phyloP scores from a whole-genome alignment of 441 rosid genomes.

The Melastoma candidum region DNA sequence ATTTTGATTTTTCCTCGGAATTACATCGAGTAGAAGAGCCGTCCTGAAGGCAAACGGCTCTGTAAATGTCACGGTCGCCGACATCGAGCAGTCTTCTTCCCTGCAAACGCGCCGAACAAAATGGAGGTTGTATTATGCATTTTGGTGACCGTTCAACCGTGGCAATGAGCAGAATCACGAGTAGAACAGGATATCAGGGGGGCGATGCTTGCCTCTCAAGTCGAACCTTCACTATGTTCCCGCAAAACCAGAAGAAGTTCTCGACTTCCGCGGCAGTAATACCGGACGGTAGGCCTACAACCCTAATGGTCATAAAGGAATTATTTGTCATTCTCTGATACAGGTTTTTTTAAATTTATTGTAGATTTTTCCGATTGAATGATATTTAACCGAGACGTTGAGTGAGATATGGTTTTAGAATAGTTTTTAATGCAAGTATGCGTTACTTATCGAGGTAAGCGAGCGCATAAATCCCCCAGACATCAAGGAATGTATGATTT shows the following conservation, averaged over 20 bases:
- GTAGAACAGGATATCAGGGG: not conserved
- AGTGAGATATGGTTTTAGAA: constrained; percentile 1
- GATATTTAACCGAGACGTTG: not conserved
- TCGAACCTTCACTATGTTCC: constrained; percentile 23
- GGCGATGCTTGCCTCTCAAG: constrained; percentile 18
- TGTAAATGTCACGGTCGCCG: constrained; percentile 25
- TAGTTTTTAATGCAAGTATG: not conserved
- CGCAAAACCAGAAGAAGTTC: constrained; percentile 31
- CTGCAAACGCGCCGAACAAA: constrained; percentile 4
- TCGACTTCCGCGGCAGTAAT: constrained; percentile 18
- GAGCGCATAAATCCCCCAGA: too few relatives aligned
- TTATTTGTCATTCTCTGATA: constrained; percentile 9
- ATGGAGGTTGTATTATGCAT: not conserved
- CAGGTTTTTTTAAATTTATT: not conserved
- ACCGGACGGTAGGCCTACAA: constrained; percentile 21
- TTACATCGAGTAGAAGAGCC: constrained; percentile 34
- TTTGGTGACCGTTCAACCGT: too few relatives aligned
- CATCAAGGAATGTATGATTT: too few relatives aligned
- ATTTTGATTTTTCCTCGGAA: not conserved
- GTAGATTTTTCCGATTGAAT: not conserved
- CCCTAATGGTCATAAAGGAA: constrained; percentile 19
- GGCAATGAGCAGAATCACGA: too few relatives aligned
- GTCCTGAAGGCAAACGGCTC: constrained; percentile 30
- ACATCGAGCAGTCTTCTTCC: constrained; percentile 16
- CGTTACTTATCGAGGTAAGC: too few relatives aligned